A percentile compares a stretch with the other conserved stretches of the same genome.
Evolutionary conservation across 116 monocot species (phyloP).

Genomic region (Dioscorea cayenensis): DNA sequence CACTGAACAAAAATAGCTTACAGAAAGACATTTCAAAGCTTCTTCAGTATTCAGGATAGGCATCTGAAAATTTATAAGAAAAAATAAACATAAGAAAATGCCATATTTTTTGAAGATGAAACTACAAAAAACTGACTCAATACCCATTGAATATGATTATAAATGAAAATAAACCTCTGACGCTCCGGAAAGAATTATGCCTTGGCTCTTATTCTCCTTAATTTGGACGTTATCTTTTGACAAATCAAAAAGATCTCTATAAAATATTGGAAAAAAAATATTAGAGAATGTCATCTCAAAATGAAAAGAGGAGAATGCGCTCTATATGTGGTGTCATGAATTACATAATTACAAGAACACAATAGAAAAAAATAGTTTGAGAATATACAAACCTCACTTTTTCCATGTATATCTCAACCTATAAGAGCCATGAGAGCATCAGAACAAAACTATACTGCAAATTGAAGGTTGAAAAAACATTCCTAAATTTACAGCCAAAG

Average conservation of each 20-base stretch:
- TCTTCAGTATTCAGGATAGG: slow-evolving; percentile 40
- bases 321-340: not conserved
- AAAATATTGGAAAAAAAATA: slow-evolving; percentile 1
- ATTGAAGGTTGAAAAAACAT: not conserved
- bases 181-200: slow-evolving; percentile 60
- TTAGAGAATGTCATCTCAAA: not conserved
- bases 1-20: slow-evolving; percentile 19
- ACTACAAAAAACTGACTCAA: not conserved
- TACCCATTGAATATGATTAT: not conserved
- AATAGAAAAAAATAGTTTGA: not conserved
- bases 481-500: not conserved
- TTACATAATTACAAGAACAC: not conserved
- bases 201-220: slow-evolving; percentile 61
- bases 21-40: slow-evolving; percentile 57
- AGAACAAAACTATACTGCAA: not conserved
- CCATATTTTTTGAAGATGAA: slow-evolving; percentile 2
- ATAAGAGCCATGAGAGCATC: slow-evolving; percentile 8
- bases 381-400: slow-evolving; percentile 58
- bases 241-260: slow-evolving; percentile 84
- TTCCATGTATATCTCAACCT: slow-evolving; percentile 96
- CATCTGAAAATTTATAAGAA: slow-evolving; percentile 29
- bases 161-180: slow-evolving; percentile 47
- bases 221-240: slow-evolving; percentile 91
- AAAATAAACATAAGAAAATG: not conserved
- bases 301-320: not conserved